phyloP scores from a whole-genome alignment of 306 rosid species.

The Cucurbita maxima region DNA sequence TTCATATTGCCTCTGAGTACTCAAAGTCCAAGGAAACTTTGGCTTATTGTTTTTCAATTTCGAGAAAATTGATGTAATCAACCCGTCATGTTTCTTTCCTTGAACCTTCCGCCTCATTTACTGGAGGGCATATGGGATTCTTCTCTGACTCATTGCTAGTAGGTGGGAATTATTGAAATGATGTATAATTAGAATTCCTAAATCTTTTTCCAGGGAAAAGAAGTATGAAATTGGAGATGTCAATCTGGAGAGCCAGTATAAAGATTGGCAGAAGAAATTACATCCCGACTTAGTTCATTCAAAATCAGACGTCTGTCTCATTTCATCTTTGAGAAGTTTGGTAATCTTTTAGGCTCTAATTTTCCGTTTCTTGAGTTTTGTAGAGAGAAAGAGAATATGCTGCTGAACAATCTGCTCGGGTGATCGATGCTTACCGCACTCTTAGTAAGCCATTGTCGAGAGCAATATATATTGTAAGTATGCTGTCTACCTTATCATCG shows the following conservation, averaged over 20 bases:
- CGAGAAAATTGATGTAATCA: background rate
- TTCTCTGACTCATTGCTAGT: constrained; percentile 3
- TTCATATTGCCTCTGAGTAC: background rate
- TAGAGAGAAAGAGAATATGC: constrained; percentile 80
- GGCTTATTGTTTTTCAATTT: background rate
- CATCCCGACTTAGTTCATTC: constrained; percentile 98
- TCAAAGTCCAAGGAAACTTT: background rate
- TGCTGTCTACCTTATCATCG: background rate
- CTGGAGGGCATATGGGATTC: background rate
- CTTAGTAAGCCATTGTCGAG: constrained; percentile 73
- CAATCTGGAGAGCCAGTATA: constrained; percentile 62
- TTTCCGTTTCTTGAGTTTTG: constrained; percentile 9
- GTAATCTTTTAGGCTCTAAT: background rate
- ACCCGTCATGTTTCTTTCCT: background rate
- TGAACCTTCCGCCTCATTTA: background rate
- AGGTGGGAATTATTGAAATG: background rate
- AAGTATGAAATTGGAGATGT: constrained; percentile 46
- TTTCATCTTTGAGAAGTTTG: background rate
- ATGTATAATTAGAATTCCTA: background rate
- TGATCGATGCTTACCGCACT: constrained; percentile 71
- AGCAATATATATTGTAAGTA: constrained; percentile 65
- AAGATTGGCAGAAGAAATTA: constrained; percentile 87
- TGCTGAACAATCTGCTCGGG: constrained; percentile 86
- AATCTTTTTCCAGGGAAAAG: constrained; percentile 44
- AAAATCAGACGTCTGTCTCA: constrained; percentile 59